A percentile compares a stretch with the other conserved stretches of the same genome.
Conservation (phyloP, 768 basidiomycete species). For the Cystofilobasidium bisporidii region DNA sequence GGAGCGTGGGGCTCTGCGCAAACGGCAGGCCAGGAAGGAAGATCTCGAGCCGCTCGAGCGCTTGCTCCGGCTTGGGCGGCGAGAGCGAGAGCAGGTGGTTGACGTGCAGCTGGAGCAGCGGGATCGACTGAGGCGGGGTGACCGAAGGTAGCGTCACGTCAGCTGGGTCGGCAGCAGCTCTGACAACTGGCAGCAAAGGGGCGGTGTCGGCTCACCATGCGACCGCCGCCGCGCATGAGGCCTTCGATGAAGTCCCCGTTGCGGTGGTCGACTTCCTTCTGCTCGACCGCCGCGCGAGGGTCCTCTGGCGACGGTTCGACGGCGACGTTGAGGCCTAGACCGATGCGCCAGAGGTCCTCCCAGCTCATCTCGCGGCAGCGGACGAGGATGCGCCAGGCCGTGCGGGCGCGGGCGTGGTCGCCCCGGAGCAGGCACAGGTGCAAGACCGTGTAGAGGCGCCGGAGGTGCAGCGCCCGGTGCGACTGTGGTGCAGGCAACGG, state of each 20-base stretch:
- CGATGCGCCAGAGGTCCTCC: slow-evolving; percentile 1
- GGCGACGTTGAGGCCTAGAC: neutral
- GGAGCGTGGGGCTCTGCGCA: neutral
- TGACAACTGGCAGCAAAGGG: neutral
- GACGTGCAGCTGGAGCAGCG: neutral
- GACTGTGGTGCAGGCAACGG: neutral
- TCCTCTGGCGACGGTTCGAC: neutral
- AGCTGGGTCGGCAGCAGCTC: too few species aligned
- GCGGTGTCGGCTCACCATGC: neutral
- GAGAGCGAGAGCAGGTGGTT: neutral
- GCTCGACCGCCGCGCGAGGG: neutral
- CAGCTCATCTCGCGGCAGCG: neutral
- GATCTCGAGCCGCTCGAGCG: slow-evolving; percentile 13
- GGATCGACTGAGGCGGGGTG: neutral
- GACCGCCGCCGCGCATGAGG: slow-evolving; percentile 1
- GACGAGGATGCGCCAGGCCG: neutral
- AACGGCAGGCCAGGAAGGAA: slow-evolving; percentile 10
- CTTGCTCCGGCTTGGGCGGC: neutral
- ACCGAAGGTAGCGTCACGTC: too few species aligned
- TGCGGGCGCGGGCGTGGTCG: too few species aligned
- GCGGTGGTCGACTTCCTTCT: neutral
- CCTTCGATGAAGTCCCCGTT: neutral
- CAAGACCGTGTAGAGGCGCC: too few species aligned
- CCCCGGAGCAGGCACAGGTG: too few species aligned
- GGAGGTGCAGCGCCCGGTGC: neutral